Conservation (phyloP, 2,329 filamentous ascomycete genomes). For the Chalaropsis ovoidea region DNA sequence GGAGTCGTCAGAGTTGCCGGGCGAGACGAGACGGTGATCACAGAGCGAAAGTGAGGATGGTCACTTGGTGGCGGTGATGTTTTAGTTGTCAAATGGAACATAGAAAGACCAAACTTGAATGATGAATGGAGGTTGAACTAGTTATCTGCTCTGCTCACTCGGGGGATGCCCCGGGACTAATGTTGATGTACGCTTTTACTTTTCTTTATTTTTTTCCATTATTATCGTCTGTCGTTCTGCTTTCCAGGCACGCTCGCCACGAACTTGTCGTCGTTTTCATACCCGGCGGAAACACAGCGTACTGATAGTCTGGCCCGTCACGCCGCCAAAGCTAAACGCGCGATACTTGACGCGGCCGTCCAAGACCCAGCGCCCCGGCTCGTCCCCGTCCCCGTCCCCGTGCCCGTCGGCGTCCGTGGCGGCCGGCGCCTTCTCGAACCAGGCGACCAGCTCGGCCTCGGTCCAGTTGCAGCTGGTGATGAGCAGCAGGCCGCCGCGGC, state of each 20-base stretch:
- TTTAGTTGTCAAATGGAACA: conserved; percentile 13
- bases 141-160: not conserved
- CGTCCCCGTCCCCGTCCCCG: conserved; percentile 28
- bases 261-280: conserved; percentile 15
- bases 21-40: no score
- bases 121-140: conserved; percentile 13
- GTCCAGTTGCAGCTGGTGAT: conserved; percentile 99
- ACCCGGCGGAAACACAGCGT: conserved; percentile 65
- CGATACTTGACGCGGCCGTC: conserved; percentile 67
- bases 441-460: conserved; percentile 67
- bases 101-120: conserved; percentile 12
- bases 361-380: conserved; percentile 41
- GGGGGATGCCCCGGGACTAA: not conserved
- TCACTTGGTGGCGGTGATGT: conserved; percentile 13
- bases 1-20: not conserved
- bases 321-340: conserved; percentile 80
- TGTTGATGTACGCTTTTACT: not conserved
- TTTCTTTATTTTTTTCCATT: not conserved
- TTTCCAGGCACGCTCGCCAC: not conserved
- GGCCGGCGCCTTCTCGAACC: conserved; percentile 50
- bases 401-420: conserved; percentile 22
- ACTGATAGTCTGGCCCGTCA: conserved; percentile 78
- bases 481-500: conserved; percentile 60
- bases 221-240: not conserved
- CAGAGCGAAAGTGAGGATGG: conserved; percentile 31